These are phyloP conservation scores for Carex kokanica DNA, from an alignment of 176 grass and related monocot species.

Conservation along the genomic window DNA sequence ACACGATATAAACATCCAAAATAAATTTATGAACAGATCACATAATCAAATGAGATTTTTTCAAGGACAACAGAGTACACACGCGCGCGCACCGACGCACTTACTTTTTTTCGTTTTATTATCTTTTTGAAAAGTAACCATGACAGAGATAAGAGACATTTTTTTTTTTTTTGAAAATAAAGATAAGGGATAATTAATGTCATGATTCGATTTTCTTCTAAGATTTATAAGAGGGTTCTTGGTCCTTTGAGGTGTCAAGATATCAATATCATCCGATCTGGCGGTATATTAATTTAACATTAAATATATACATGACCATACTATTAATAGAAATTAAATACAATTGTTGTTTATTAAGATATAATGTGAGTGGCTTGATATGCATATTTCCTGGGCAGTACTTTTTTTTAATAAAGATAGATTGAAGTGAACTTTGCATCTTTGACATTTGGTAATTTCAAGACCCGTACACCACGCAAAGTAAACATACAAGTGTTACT, in stretches of 20 bases:
- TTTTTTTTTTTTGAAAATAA: neutral
- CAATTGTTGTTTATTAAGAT: neutral
- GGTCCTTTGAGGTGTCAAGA: neutral
- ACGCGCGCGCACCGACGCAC: neutral
- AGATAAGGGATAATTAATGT: neutral
- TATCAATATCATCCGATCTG: constrained; percentile 12
- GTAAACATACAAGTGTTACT: neutral
- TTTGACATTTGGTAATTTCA: constrained; percentile 24
- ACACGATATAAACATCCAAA: neutral
- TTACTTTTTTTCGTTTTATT: neutral
- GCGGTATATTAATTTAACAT: neutral
- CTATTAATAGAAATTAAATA: neutral
- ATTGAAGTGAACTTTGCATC: constrained; percentile 8
- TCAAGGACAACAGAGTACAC: neutral
- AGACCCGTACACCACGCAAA: neutral
- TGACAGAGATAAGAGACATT: neutral
- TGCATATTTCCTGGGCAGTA: neutral
- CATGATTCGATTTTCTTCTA: constrained; percentile 12
- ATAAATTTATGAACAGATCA: neutral
- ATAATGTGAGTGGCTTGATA: neutral
- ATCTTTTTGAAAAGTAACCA: neutral
- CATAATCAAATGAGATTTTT: neutral
- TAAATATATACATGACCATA: neutral
- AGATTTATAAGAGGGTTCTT: neutral
- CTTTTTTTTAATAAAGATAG: neutral